Conservation (phyloP, 768 basidiomycete species). For the Astraeus odoratus region DNA sequence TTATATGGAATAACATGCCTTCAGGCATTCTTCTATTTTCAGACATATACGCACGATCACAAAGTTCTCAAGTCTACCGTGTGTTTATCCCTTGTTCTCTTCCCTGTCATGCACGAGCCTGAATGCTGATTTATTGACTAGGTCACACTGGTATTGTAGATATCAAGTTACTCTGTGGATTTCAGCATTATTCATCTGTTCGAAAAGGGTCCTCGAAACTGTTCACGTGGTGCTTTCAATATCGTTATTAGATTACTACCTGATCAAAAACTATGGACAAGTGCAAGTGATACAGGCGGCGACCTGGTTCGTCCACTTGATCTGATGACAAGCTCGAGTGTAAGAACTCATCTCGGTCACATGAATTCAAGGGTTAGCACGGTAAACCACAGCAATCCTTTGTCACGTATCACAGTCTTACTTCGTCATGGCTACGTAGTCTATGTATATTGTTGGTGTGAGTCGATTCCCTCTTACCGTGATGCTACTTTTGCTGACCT, state of each 20-base stretch:
- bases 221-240: slow-evolving; percentile 7
- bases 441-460: slow-evolving; percentile 2
- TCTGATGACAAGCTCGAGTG: not conserved
- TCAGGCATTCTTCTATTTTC: slow-evolving; percentile 7
- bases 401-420: no score
- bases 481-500: not conserved
- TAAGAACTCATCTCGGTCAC: no score
- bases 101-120: no score
- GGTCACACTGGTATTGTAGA: not conserved
- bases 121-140: not conserved
- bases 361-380: not conserved
- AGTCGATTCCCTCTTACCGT: not conserved
- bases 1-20: slow-evolving; percentile 17
- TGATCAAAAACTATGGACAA: slow-evolving; percentile 1
- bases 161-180: not conserved
- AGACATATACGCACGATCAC: slow-evolving; percentile 5
- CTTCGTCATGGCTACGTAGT: not conserved
- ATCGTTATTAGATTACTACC: slow-evolving; percentile 5
- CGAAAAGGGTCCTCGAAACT: slow-evolving; percentile 3
- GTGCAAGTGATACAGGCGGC: not conserved
- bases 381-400: not conserved
- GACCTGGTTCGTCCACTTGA: slow-evolving; percentile 1
- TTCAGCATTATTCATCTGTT: slow-evolving; percentile 2
- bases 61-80: slow-evolving; percentile 1
- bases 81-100: no score